Base-by-base conservation (phyloP, 495 filamentous ascomycete genomes). In the Lophium mytilinum region DNA sequence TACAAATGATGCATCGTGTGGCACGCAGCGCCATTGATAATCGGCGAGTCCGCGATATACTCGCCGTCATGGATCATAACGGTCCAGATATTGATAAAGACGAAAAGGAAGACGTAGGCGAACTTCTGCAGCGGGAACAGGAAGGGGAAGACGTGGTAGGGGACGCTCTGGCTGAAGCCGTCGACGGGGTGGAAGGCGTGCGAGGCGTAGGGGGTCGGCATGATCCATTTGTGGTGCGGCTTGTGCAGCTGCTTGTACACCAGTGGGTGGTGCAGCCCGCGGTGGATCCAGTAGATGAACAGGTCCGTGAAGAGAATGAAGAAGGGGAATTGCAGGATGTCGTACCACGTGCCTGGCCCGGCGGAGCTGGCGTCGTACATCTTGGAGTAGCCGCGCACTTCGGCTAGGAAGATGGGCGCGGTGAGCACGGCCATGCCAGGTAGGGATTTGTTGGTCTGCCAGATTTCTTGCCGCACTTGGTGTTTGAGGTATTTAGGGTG, bases 201-300 rank as follows among this genome's bases (percentile, higher is more conserved):
- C 51, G 83, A 86, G 10, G 92, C 93, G 69, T 80, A 96, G 10
- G 92, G 92, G 7, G 90, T 95, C 5, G 93, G 93, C 89, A 96
- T 94, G 73, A 97, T 96, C 93, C 92, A 96, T 75, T 95, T 96
- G 83, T 97, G 92, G 76, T 97, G 93, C 50, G 89, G 85, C 79
- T 97, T 97, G 80, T 97, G 92, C 18, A 97, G 80, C 47, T 73
- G 75, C 76, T 88, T 92, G 82, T 96, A 97, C 49, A 96, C 69
- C 48, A 72, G 62, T 6, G 88, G 87, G 70, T 90, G 85, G 74
- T 97, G 92, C 59, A 95, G 77, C 46, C 83, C 87, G 50, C 93
- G 87, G 75, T 96, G 92, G 66, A 96, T 95, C 78, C 85, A 88
- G 79, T 97, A 96, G 78, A 97, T 93, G 74, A 77, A 82, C 72